phyloP scores from a whole-genome alignment of 1,284 basidiomycete species.

The Xerocomus minutiporus region DNA sequence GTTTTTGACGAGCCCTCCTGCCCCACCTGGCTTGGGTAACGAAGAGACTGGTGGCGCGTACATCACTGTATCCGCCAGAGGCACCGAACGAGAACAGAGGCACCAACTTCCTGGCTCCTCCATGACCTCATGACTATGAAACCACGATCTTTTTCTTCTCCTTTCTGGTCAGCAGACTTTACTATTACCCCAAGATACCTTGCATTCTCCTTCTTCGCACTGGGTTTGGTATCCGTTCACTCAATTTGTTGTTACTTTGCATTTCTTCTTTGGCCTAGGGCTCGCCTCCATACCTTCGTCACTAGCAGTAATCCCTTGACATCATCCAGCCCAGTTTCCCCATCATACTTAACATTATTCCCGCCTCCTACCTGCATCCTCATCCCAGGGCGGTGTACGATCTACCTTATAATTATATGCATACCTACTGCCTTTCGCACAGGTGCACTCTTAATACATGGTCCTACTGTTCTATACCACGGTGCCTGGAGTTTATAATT shows the following conservation, averaged over 20 bases:
- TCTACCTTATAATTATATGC: conserved; percentile 35
- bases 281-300: conserved; percentile 30
- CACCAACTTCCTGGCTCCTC: conserved; percentile 27
- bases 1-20: conserved; percentile 48
- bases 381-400: conserved; percentile 31
- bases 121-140: conserved; percentile 27
- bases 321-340: conserved; percentile 29
- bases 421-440: conserved; percentile 34
- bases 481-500: conserved; percentile 11
- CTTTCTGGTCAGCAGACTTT: conserved; percentile 18
- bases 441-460: conserved; percentile 33
- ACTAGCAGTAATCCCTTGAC: conserved; percentile 29
- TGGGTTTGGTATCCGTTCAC: conserved; percentile 24
- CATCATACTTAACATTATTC: conserved; percentile 28
- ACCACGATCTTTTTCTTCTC: conserved; percentile 9
- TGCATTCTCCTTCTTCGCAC: conserved; percentile 20
- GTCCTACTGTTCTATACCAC: conserved; percentile 23
- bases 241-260: conserved; percentile 25
- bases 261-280: conserved; percentile 17
- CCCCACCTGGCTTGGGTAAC: conserved; percentile 61
- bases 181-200: conserved; percentile 27
- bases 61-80: conserved; percentile 77
- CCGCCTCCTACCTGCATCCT: conserved; percentile 16
- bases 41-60: conserved; percentile 78
- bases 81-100: conserved; percentile 53